Conservation (phyloP, 2,329 filamentous ascomycete genomes). For the Aspergillus transmontanensis region DNA sequence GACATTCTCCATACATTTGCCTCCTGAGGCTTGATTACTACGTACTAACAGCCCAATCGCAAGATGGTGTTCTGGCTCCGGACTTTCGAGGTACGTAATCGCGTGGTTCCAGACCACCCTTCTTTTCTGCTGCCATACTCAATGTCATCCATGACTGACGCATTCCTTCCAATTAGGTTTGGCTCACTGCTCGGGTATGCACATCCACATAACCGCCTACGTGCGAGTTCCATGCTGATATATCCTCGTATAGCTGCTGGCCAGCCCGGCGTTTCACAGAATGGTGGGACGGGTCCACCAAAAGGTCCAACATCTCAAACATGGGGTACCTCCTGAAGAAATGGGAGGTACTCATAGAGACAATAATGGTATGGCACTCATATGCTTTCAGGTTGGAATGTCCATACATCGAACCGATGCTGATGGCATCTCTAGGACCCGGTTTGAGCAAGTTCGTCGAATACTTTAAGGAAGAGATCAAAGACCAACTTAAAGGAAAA, state of each 20-base stretch:
- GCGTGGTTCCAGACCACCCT: not conserved
- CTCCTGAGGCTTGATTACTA: not conserved
- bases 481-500: conserved; percentile 44
- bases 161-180: conserved; percentile 29
- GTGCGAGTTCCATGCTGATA: conserved; percentile 11
- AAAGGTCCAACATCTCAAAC: conserved; percentile 42
- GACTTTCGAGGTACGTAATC: conserved; percentile 37
- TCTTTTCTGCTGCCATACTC: conserved; percentile 5
- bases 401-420: not conserved
- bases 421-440: conserved; percentile 22
- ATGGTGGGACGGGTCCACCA: conserved; percentile 47
- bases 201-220: not conserved
- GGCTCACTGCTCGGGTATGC: conserved; percentile 42
- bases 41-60: conserved; percentile 1
- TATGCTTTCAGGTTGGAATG: not conserved
- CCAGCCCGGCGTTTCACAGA: conserved; percentile 47
- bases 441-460: conserved; percentile 36
- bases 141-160: conserved; percentile 16
- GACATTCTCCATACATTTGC: not conserved
- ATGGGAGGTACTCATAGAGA: conserved; percentile 47
- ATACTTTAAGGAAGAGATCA: conserved; percentile 47
- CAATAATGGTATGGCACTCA: conserved; percentile 31
- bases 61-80: conserved; percentile 36
- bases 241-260: conserved; percentile 37
- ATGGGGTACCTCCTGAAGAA: conserved; percentile 46